Evolutionary conservation across 305 asterid species (phyloP).

Genomic region (Withania somnifera): DNA sequence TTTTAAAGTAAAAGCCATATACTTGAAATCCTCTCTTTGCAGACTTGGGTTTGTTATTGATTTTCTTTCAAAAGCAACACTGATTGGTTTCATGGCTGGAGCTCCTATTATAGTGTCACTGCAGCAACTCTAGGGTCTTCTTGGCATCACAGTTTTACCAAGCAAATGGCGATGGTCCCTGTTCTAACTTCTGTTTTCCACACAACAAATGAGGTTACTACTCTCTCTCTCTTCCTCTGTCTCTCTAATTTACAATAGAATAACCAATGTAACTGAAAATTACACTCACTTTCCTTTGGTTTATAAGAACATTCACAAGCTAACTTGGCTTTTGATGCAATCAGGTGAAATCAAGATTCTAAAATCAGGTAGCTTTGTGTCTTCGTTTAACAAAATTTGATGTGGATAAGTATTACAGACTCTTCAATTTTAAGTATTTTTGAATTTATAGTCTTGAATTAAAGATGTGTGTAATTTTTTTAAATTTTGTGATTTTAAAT

Average conservation of each 20-base stretch:
- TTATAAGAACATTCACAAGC: background rate
- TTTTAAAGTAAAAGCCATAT: too few species aligned
- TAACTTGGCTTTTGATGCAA: background rate
- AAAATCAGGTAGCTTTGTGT: background rate
- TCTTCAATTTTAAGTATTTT: background rate
- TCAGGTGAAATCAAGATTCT: background rate
- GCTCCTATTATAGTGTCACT: slow-evolving; percentile 85
- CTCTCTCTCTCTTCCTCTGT: too few species aligned
- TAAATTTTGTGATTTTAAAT: background rate
- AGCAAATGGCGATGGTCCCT: slow-evolving; percentile 72
- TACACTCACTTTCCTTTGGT: background rate
- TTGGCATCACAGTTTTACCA: slow-evolving; percentile 72
- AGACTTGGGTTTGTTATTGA: slow-evolving; percentile 85
- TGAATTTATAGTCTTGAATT: background rate
- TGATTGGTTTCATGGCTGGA: slow-evolving; percentile 85
- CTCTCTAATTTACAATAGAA: too few species aligned
- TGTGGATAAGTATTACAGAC: background rate
- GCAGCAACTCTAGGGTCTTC: slow-evolving; percentile 71
- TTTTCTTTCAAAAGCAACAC: slow-evolving; percentile 80
- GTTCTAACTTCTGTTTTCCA: slow-evolving; percentile 64
- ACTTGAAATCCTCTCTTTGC: background rate
- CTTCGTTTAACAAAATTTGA: background rate
- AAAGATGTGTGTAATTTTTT: accelerated
- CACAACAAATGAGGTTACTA: slow-evolving; percentile 44
- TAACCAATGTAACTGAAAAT: too few species aligned